Percentiles rank a stretch among this genome's conserved stretches.
Conservation (phyloP, 108 stramenopile species). For the Cyclostephanos invisitatus region DNA sequence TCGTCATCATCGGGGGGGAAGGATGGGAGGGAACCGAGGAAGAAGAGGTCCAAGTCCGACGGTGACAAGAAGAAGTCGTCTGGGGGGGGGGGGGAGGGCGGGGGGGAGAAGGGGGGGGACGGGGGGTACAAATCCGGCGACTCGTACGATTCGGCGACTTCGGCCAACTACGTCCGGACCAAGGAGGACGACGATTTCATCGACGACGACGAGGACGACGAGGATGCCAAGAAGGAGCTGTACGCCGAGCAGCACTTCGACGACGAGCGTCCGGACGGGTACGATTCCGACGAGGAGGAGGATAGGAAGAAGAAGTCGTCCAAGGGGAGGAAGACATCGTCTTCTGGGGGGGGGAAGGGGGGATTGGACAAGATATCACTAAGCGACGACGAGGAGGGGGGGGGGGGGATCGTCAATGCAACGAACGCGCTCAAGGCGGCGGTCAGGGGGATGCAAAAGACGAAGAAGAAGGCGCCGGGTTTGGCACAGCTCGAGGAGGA, state of each 20-base stretch:
- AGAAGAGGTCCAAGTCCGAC: conserved; percentile 37
- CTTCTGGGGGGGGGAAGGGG: conserved; percentile 37
- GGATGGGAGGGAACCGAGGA: conserved; percentile 13
- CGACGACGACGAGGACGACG: conserved; percentile 89
- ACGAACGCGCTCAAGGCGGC: conserved; percentile 68
- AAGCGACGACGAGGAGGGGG: conserved; percentile 49
- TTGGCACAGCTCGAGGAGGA: conserved; percentile 77
- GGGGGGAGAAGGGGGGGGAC: conserved; percentile 30
- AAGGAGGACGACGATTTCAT: conserved; percentile 90
- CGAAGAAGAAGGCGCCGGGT: conserved; percentile 69
- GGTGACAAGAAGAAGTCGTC: not conserved
- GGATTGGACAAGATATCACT: conserved; percentile 41
- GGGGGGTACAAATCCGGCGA: conserved; percentile 68
- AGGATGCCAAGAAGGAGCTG: conserved; percentile 80
- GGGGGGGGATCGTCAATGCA: conserved; percentile 64
- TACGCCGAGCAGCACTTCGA: conserved; percentile 91
- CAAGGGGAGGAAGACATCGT: conserved; percentile 12
- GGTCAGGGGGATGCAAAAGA: conserved; percentile 76
- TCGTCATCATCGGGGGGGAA: not conserved
- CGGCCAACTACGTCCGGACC: conserved; percentile 68
- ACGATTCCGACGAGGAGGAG: conserved; percentile 53
- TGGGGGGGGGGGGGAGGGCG: conserved; percentile 12
- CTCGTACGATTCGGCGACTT: conserved; percentile 78
- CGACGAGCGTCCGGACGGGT: conserved; percentile 74
- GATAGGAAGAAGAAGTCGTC: conserved; percentile 44